phyloP scores from a whole-genome alignment of 768 basidiomycete species.

The Strobilomyces echinocephalus region DNA sequence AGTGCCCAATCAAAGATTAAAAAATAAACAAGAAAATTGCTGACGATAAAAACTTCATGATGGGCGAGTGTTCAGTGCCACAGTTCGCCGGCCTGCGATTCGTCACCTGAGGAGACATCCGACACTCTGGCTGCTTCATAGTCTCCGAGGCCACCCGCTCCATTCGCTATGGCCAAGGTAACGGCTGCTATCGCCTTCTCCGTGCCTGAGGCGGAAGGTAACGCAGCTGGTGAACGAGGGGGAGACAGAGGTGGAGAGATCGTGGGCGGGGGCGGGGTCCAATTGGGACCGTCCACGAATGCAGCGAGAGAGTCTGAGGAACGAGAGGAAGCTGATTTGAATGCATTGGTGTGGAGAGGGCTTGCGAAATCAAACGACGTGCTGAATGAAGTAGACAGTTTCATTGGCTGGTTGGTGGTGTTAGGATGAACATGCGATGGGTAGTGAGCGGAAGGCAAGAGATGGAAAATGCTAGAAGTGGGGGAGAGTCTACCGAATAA shows the following conservation, averaged over 20 bases:
- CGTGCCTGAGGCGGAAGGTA: conserved; percentile 39
- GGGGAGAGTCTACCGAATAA: conserved; percentile 22
- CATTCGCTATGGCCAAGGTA: conserved; percentile 57
- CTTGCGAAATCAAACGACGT: conserved; percentile 25
- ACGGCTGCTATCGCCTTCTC: conserved; percentile 61
- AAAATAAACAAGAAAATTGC: conserved; percentile 26
- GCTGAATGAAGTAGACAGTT: conserved; percentile 20
- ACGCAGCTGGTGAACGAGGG: conserved; percentile 1
- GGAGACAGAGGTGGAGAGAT: conserved; percentile 14
- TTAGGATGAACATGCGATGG: conserved; percentile 12
- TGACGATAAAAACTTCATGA: conserved; percentile 4
- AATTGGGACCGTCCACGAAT: conserved; percentile 1
- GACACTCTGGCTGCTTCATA: conserved; percentile 45
- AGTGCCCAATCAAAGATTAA: conserved; percentile 13
- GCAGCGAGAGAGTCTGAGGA: conserved; percentile 16
- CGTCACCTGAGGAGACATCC: conserved; percentile 34
- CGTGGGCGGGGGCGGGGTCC: conserved; percentile 10
- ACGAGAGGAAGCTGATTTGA: conserved; percentile 14
- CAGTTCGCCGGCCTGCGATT: conserved; percentile 52
- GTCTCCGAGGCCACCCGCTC: conserved; percentile 56
- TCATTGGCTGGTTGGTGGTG: conserved; percentile 11
- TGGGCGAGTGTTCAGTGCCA: conserved; percentile 40
- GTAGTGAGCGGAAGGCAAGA: conserved; percentile 8
- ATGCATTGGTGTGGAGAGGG: conserved; percentile 26
- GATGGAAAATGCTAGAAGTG: conserved; percentile 19